Base-by-base conservation (phyloP, 2,329 filamentous ascomycete genomes). In the Aspergillus carbonarius region DNA sequence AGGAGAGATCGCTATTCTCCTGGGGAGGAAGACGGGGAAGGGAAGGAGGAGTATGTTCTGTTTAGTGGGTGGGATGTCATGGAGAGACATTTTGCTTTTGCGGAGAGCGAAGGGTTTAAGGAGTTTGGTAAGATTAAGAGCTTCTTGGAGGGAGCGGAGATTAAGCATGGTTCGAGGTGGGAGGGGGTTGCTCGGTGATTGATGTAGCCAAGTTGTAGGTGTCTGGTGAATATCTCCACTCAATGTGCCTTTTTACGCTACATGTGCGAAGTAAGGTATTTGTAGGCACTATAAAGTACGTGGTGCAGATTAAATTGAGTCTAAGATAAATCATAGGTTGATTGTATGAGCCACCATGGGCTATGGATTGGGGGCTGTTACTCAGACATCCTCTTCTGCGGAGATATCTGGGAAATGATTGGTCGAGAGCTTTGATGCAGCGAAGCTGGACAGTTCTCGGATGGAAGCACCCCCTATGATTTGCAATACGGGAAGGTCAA, bases 31-130 rank as follows among this genome's bases (percentile, higher is more conserved):
- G 32, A 66, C 9, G 70, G 70, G 27, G 66, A 64, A 1, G 61
- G 63, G 0, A 71, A 73, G 47, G 73, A 79, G 12, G 78, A 81
- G 49, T 80, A 76, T 63, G 73, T 81, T 2, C 42, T 79, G 0
- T 72, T 81, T 23, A 23, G 23, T 23, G 23, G 23, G 23, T 23
- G 23, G 23, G 23, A 23, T 23, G 23, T 5, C 10, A 66, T 76
- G 1, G 67, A 74, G 34, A 66, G 78, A 47, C 73, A 78, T 56
- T 17, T 56, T 9, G 65, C 55, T 23, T 23, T 23, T 23, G 23
- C 23, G 23, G 23, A 23, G 23, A 23, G 3, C 5, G 23, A 23
- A 23, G 23, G 23, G 23, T 23, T 23, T 23, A 23, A 23, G 23
- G 23, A 23, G 23, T 23, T 23, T 23, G 23, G 3, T 23, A 23